Evolutionary conservation across 2,329 filamentous ascomycete genomes (phyloP).

Genomic region (Geosmithia flava): DNA sequence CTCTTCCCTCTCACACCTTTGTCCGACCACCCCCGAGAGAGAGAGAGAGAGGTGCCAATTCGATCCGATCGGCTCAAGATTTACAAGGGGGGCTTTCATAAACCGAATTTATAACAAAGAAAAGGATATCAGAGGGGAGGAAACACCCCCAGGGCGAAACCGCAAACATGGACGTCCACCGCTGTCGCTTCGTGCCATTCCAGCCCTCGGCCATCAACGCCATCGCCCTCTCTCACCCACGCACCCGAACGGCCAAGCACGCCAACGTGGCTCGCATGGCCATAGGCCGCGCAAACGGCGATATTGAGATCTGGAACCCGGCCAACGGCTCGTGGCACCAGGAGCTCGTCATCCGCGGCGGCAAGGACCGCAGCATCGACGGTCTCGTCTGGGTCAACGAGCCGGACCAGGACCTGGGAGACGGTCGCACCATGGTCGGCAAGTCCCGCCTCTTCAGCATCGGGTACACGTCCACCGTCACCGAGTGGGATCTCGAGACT

Average conservation of each 20-base stretch:
- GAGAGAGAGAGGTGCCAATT: no score
- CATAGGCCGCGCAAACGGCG: constrained; percentile 83
- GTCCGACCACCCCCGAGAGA: no score
- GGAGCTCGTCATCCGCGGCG: constrained; percentile 74
- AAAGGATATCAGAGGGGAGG: neutral
- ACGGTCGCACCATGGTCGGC: constrained; percentile 52
- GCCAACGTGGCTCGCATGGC: constrained; percentile 60
- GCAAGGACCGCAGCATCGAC: constrained; percentile 77
- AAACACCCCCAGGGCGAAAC: neutral
- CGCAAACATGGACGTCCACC: constrained; percentile 77
- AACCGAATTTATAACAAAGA: no score
- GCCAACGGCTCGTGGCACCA: constrained; percentile 74
- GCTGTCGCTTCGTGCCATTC: constrained; percentile 90
- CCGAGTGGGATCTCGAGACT: constrained; percentile 84
- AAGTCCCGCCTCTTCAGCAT: constrained; percentile 88
- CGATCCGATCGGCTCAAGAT: neutral
- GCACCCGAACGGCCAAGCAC: constrained; percentile 30
- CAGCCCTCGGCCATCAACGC: constrained; percentile 88
- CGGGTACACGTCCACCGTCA: constrained; percentile 82
- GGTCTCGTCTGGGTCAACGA: constrained; percentile 87
- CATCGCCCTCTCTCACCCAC: constrained; percentile 79
- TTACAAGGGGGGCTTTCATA: neutral
- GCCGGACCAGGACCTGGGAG: constrained; percentile 54
- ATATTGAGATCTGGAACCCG: constrained; percentile 97
- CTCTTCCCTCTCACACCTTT: neutral